phyloP scores from a whole-genome alignment of 331 rosid genomes.

The Cucumis variabilis region DNA sequence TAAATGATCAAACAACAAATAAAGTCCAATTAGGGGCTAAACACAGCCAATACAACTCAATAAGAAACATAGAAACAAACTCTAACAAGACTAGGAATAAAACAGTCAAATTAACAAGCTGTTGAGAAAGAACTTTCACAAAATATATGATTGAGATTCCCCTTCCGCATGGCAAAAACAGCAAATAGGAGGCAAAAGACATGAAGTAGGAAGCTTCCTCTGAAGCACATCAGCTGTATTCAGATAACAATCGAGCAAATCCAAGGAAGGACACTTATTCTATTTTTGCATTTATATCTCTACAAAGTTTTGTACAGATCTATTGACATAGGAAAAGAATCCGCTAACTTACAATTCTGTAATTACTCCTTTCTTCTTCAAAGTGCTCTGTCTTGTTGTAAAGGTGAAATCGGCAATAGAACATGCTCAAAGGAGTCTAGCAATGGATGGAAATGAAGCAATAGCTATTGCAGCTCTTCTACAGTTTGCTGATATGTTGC shows the following conservation, averaged over 20 bases:
- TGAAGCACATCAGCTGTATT: neutral
- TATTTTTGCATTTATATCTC: neutral
- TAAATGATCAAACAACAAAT: too few species aligned
- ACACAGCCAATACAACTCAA: too few species aligned
- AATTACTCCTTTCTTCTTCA: neutral
- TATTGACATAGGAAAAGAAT: neutral
- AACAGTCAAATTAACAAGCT: neutral
- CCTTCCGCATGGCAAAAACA: neutral
- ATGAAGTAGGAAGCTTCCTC: neutral
- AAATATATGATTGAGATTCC: neutral
- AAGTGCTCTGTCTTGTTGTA: conserved; percentile 46
- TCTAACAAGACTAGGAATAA: too few species aligned
- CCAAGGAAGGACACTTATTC: neutral
- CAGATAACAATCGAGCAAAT: neutral
- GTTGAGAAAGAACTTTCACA: neutral
- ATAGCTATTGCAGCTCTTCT: conserved; percentile 68
- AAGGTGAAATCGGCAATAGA: conserved; percentile 82
- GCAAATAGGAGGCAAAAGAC: neutral
- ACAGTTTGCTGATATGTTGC: conserved; percentile 69
- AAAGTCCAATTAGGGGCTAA: too few species aligned
- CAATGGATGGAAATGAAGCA: conserved; percentile 68
- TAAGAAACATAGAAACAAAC: too few species aligned
- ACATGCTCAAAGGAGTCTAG: conserved; percentile 62
- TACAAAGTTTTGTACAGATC: neutral
- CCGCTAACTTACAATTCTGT: neutral